Percentiles rank a stretch among this genome's conserved stretches.
Conservation (phyloP, 2,329 filamentous ascomycete species). For the Colletotrichum paranaense region DNA sequence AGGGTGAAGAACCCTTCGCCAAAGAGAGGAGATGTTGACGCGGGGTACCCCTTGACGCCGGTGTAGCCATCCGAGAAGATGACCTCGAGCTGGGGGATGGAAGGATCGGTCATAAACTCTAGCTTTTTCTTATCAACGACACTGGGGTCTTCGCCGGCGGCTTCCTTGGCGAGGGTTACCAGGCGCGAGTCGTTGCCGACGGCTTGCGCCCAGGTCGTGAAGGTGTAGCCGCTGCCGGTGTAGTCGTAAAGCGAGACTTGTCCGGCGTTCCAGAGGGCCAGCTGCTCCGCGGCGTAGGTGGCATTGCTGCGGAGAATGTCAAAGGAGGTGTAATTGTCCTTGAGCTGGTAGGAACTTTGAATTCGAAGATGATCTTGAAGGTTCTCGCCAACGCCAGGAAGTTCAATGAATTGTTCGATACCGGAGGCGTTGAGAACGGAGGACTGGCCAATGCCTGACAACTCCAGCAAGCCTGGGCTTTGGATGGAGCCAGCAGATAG, state of each 20-base stretch:
- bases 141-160: constrained; percentile 41
- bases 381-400: constrained; percentile 64
- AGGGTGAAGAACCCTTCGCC: constrained; percentile 45
- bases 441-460: constrained; percentile 65
- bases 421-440: constrained; percentile 57
- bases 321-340: constrained; percentile 44
- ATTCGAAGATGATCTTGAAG: constrained; percentile 50
- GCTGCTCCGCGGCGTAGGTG: constrained; percentile 50
- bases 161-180: constrained; percentile 46
- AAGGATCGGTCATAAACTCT: constrained; percentile 47
- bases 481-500: constrained; percentile 60
- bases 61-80: constrained; percentile 59
- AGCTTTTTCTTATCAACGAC: constrained; percentile 52
- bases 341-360: constrained; percentile 47
- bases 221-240: constrained; percentile 51
- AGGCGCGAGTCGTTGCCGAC: constrained; percentile 45
- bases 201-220: constrained; percentile 53
- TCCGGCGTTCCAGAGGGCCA: constrained; percentile 47
- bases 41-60: constrained; percentile 50
- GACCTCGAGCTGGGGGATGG: constrained; percentile 54
- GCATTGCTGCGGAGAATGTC: constrained; percentile 45
- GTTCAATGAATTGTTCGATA: constrained; percentile 61
- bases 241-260: constrained; percentile 51
- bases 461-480: constrained; percentile 67
- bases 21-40: constrained; percentile 41